These are phyloP conservation scores for Ustilago loliicola DNA, from an alignment of 1,284 basidiomycete species.

Conservation along the genomic window DNA sequence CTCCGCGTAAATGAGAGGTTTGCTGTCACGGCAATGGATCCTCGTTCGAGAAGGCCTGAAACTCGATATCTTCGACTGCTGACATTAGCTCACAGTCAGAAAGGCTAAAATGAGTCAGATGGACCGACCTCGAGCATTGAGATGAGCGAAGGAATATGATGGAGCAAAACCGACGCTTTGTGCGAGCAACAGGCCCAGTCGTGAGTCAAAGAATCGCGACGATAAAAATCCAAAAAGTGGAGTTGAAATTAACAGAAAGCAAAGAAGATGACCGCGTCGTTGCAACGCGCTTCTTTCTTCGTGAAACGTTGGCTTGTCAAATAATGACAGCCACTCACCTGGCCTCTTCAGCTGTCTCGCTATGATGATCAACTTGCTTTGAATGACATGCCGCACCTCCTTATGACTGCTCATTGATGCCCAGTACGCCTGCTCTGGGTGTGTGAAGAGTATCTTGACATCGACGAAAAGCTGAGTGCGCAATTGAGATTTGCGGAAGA, in stretches of 20 bases:
- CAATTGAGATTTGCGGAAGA: background rate
- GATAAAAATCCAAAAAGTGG: background rate
- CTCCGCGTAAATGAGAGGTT: background rate
- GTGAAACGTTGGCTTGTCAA: slow-evolving; percentile 8
- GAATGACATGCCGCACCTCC: no score
- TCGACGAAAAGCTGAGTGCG: background rate
- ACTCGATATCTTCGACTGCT: background rate
- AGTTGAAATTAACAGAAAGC: slow-evolving; percentile 5
- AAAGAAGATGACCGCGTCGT: slow-evolving; percentile 3
- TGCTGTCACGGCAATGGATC: background rate
- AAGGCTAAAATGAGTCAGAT: background rate
- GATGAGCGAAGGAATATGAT: no score
- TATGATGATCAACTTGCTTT: background rate
- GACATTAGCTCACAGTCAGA: background rate
- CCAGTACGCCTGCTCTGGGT: background rate
- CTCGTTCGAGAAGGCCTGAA: background rate
- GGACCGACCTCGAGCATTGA: no score
- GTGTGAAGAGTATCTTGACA: background rate
- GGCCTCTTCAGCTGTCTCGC: background rate
- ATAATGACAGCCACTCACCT: background rate
- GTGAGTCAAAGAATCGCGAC: background rate
- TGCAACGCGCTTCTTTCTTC: slow-evolving; percentile 3
- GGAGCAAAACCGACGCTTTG: slow-evolving; percentile 1
- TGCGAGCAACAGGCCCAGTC: background rate
- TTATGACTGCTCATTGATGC: background rate